phyloP scores from a whole-genome alignment of 805 yeast species.

The Hanseniaspora guilliermondii region DNA sequence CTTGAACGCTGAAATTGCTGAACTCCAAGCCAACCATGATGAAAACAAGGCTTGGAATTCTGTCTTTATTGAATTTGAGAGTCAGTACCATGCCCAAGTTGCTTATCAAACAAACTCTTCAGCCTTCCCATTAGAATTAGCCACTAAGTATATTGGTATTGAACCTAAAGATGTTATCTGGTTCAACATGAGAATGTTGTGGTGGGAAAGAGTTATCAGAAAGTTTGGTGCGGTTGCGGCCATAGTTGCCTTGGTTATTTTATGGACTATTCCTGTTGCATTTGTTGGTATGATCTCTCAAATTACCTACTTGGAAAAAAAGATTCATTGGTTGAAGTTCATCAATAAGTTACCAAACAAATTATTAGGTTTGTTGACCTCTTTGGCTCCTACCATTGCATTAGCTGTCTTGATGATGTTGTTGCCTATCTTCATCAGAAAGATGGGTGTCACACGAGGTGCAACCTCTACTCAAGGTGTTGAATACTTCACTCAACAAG shows the following conservation, averaged over 20 bases:
- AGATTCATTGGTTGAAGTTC: conserved; percentile 42
- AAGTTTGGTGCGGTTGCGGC: conserved; percentile 39
- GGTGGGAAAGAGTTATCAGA: conserved; percentile 66
- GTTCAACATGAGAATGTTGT: conserved; percentile 61
- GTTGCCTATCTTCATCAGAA: conserved; percentile 52
- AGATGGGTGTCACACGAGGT: conserved; percentile 51
- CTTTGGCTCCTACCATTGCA: conserved; percentile 55
- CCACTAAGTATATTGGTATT: conserved; percentile 49
- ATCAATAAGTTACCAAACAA: conserved; percentile 42
- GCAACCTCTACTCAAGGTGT: conserved; percentile 43
- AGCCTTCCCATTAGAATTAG: conserved; percentile 53
- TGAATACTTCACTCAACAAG: conserved; percentile 53
- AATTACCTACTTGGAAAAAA: conserved; percentile 47
- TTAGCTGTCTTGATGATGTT: conserved; percentile 54
- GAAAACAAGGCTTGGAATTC: conserved; percentile 57
- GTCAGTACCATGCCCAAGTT: conserved; percentile 61
- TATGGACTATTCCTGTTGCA: conserved; percentile 72
- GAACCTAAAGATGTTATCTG: conserved; percentile 54
- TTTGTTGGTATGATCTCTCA: conserved; percentile 67
- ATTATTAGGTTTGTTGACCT: conserved; percentile 53
- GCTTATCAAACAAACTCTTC: conserved; percentile 54
- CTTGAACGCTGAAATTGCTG: conserved; percentile 43
- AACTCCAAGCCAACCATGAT: conserved; percentile 40
- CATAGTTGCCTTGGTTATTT: conserved; percentile 41
- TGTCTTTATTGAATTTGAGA: conserved; percentile 64